Conservation (phyloP, 2,329 filamentous ascomycete species). For the Tolypocladium amazonense region DNA sequence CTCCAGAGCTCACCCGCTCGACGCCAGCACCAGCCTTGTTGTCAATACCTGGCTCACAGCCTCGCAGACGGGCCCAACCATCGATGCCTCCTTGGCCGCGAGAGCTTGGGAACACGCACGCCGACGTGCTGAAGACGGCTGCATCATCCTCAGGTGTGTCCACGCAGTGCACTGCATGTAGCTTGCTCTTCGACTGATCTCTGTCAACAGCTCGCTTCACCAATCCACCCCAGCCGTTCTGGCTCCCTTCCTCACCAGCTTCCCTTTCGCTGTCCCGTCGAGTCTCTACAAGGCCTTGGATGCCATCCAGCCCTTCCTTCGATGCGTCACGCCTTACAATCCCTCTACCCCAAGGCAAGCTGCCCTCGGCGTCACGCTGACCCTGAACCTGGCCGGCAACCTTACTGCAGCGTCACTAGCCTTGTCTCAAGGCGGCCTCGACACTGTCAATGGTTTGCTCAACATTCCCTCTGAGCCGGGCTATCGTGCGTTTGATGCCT, state of each 20-base stretch:
- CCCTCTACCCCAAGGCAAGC: conserved; percentile 74
- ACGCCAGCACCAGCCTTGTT: conserved; percentile 81
- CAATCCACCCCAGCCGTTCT: conserved; percentile 79
- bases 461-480: conserved; percentile 70
- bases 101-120: conserved; percentile 95
- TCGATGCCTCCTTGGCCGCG: conserved; percentile 67
- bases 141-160: conserved; percentile 74
- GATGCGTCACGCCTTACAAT: conserved; percentile 80
- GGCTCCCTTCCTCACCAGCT: conserved; percentile 65
- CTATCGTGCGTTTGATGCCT: conserved; percentile 90
- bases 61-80: conserved; percentile 56
- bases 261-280: conserved; percentile 70
- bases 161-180: neutral
- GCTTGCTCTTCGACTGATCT: neutral
- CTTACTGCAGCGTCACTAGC: conserved; percentile 66
- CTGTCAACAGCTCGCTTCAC: conserved; percentile 62
- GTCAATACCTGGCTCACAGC: conserved; percentile 95
- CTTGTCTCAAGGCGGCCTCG: conserved; percentile 78
- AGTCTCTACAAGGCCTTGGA: conserved; percentile 69
- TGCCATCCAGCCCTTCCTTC: conserved; percentile 75
- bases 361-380: conserved; percentile 71
- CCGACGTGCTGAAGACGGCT: conserved; percentile 88
- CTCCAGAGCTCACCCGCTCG: conserved; percentile 72
- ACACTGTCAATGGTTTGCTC: conserved; percentile 70
- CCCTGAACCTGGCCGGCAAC: conserved; percentile 69